phyloP scores from a whole-genome alignment of 2,329 filamentous ascomycete species.

The Talaromyces sp. region DNA sequence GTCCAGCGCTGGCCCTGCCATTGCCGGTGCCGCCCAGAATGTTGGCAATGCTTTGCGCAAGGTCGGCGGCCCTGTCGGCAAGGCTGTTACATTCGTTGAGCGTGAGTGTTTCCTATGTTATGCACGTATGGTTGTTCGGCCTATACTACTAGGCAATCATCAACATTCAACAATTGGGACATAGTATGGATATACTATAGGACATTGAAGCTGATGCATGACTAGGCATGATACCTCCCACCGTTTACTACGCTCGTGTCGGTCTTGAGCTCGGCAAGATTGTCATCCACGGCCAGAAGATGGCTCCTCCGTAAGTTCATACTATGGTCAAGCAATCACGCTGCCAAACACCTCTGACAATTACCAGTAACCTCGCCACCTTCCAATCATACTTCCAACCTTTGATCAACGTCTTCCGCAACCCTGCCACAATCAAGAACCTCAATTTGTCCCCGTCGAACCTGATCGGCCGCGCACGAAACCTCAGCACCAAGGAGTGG shows the following conservation, averaged over 20 bases:
- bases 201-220: not conserved
- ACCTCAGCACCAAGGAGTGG: constrained; percentile 67
- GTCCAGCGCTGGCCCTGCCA: constrained; percentile 72
- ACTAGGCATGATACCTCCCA: constrained; percentile 75
- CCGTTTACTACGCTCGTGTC: constrained; percentile 89
- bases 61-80: constrained; percentile 79
- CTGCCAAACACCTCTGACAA: constrained; percentile 11
- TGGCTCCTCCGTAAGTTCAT: constrained; percentile 83
- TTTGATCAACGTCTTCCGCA: constrained; percentile 65
- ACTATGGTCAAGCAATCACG: constrained; percentile 1
- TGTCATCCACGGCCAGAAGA: constrained; percentile 81
- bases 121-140: not conserved
- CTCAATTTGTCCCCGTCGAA: constrained; percentile 53
- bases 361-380: constrained; percentile 65
- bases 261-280: constrained; percentile 82
- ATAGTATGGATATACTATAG: not conserved
- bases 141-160: not conserved
- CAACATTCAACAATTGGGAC: not conserved
- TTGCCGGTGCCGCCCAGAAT: constrained; percentile 68
- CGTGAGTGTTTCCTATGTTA: constrained; percentile 56
- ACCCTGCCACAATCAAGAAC: constrained; percentile 60
- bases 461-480: constrained; percentile 59
- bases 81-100: constrained; percentile 74
- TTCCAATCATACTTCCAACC: constrained; percentile 86
- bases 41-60: constrained; percentile 64